Evolutionary conservation across 441 rosid genomes (phyloP).

Genomic region (Croton laevigatus): DNA sequence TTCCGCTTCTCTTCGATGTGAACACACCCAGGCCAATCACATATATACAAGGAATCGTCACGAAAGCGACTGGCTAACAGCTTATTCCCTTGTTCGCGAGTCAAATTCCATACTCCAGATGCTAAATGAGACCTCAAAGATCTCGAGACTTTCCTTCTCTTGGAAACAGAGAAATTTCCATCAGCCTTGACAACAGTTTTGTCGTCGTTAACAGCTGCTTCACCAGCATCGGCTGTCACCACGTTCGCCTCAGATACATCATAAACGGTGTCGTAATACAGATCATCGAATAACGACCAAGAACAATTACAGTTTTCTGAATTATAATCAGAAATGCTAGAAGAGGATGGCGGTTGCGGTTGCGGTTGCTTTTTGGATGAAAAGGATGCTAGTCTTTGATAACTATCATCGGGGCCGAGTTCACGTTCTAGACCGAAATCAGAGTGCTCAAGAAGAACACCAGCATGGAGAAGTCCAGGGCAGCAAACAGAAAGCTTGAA

Average conservation of each 20-base stretch:
- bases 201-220: slow-evolving; percentile 27
- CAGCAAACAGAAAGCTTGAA: slow-evolving; percentile 83
- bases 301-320: slow-evolving; percentile 33
- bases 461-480: slow-evolving; percentile 84
- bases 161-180: slow-evolving; percentile 25
- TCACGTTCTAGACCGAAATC: slow-evolving; percentile 94
- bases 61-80: slow-evolving; percentile 85
- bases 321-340: slow-evolving; percentile 13
- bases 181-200: slow-evolving; percentile 30
- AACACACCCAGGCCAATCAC: slow-evolving; percentile 91
- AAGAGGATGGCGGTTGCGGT: slow-evolving; percentile 15
- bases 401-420: slow-evolving; percentile 65
- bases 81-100: slow-evolving; percentile 87
- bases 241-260: slow-evolving; percentile 45
- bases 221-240: neutral
- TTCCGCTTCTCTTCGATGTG: slow-evolving; percentile 79
- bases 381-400: slow-evolving; percentile 12
- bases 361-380: neutral
- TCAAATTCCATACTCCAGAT: slow-evolving; percentile 68
- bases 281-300: slow-evolving; percentile 90
- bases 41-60: slow-evolving; percentile 73
- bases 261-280: slow-evolving; percentile 67
- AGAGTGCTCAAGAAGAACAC: slow-evolving; percentile 85
- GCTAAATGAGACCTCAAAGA: slow-evolving; percentile 69
- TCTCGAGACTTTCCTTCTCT: slow-evolving; percentile 48